phyloP scores from a whole-genome alignment of 768 basidiomycete genomes.

The Phaeotremella skinneri region DNA sequence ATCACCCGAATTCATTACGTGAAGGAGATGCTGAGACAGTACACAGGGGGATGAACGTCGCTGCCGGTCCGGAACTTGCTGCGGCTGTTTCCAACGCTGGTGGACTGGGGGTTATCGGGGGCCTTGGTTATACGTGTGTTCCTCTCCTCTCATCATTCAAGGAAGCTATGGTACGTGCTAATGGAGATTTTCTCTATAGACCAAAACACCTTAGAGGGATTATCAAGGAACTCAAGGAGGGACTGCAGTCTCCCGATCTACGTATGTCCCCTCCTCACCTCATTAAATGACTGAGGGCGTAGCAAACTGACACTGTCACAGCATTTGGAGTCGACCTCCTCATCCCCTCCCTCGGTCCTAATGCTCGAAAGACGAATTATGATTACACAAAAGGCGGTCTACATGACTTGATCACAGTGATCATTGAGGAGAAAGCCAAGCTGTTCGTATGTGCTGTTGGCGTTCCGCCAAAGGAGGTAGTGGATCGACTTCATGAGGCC shows the following conservation, averaged over 20 bases:
- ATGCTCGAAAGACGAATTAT: constrained; percentile 80
- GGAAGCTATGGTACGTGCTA: constrained; percentile 69
- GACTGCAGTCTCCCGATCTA: constrained; percentile 56
- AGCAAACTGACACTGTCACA: constrained; percentile 53
- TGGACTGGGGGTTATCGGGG: constrained; percentile 88
- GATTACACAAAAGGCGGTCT: constrained; percentile 86
- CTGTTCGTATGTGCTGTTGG: constrained; percentile 85
- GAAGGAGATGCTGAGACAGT: constrained; percentile 38
- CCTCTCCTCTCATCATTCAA: not conserved
- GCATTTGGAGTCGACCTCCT: constrained; percentile 92
- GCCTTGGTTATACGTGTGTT: constrained; percentile 52
- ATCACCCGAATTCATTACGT: constrained; percentile 50
- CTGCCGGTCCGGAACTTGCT: constrained; percentile 74
- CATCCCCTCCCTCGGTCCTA: constrained; percentile 80
- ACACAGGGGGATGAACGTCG: constrained; percentile 69
- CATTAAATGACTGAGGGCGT: constrained; percentile 5
- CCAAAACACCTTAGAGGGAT: constrained; percentile 33
- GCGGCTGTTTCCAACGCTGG: constrained; percentile 94
- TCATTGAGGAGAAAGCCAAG: constrained; percentile 82
- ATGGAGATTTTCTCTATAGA: constrained; percentile 62
- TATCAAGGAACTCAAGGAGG: constrained; percentile 63
- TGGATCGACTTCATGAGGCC: constrained; percentile 77
- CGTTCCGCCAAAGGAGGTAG: constrained; percentile 74
- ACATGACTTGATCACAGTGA: constrained; percentile 77
- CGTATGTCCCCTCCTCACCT: constrained; percentile 57